Conservation (phyloP, 345 rosid genomes). For the Linum lewisii region DNA sequence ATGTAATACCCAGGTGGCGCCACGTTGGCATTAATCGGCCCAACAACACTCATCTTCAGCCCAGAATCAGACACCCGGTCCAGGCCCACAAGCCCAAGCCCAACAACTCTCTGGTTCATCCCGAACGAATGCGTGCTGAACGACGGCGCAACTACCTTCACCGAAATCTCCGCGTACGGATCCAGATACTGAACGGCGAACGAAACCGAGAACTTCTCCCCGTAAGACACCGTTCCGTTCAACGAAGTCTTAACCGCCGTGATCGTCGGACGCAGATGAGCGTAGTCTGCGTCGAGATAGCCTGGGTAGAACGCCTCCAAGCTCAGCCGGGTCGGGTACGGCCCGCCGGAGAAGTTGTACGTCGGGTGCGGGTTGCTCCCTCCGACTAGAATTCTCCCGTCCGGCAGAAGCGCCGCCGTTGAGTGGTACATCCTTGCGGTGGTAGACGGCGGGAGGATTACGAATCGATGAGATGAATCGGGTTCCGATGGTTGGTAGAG, state of each 20-base stretch:
- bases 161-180: conserved; percentile 12
- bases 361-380: conserved; percentile 75
- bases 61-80: conserved; percentile 27
- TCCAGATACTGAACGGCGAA: conserved; percentile 19
- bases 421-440: conserved; percentile 80
- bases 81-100: conserved; percentile 32
- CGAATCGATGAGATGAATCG: conserved; percentile 34
- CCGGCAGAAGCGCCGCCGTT: conserved; percentile 50
- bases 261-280: conserved; percentile 44
- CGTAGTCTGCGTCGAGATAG: conserved; percentile 37
- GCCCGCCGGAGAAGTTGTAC: conserved; percentile 57
- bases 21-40: conserved; percentile 26
- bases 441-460: conserved; percentile 33
- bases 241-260: conserved; percentile 35
- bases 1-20: conserved; percentile 60
- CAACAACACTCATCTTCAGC: conserved; percentile 36
- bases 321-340: conserved; percentile 67
- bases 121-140: conserved; percentile 60
- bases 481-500: conserved; percentile 22
- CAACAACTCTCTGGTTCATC: conserved; percentile 65
- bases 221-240: conserved; percentile 30
- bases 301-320: conserved; percentile 68
- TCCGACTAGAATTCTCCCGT: conserved; percentile 70
- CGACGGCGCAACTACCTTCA: conserved; percentile 46
- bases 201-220: conserved; percentile 29